Conservation (phyloP, 2,329 filamentous ascomycete genomes). For the Hymenoscyphus occultus region DNA sequence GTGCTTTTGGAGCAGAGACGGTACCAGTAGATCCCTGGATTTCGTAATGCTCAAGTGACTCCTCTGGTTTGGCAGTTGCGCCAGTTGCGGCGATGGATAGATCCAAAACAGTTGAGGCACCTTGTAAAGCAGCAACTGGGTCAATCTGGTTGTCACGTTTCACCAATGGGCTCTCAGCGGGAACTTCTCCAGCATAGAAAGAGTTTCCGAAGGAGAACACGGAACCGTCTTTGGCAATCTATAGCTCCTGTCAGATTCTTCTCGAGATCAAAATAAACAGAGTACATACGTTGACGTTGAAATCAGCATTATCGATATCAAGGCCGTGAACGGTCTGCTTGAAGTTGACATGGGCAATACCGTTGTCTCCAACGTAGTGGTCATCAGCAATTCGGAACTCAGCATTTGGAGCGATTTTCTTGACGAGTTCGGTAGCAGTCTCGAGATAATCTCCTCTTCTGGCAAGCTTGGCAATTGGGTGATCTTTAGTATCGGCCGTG, state of each 20-base stretch:
- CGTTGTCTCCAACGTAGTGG: slow-evolving; percentile 53
- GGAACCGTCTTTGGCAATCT: slow-evolving; percentile 51
- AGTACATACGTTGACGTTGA: slow-evolving; percentile 24
- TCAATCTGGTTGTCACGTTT: slow-evolving; percentile 43
- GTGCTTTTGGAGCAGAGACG: slow-evolving; percentile 51
- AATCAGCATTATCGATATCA: slow-evolving; percentile 54
- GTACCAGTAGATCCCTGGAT: slow-evolving; percentile 50
- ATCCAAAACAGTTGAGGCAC: slow-evolving; percentile 17
- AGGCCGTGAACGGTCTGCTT: slow-evolving; percentile 56
- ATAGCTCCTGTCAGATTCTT: slow-evolving; percentile 34
- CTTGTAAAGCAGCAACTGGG: slow-evolving; percentile 43
- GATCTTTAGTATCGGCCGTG: slow-evolving; percentile 7
- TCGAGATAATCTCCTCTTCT: slow-evolving; percentile 39
- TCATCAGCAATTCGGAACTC: slow-evolving; percentile 51
- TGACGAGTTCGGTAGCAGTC: slow-evolving; percentile 45
- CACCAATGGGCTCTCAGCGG: slow-evolving; percentile 40
- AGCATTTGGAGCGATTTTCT: slow-evolving; percentile 38
- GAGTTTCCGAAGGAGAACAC: slow-evolving; percentile 57
- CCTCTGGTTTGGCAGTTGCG: slow-evolving; percentile 18
- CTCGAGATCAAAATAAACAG: not conserved
- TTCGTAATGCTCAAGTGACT: slow-evolving; percentile 16
- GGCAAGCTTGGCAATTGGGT: not conserved
- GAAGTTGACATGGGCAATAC: slow-evolving; percentile 56
- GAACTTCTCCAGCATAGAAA: slow-evolving; percentile 45
- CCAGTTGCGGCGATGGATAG: slow-evolving; percentile 16